Conservation (phyloP, 2,329 filamentous ascomycete species). For the Xylariomycetidae sp. region DNA sequence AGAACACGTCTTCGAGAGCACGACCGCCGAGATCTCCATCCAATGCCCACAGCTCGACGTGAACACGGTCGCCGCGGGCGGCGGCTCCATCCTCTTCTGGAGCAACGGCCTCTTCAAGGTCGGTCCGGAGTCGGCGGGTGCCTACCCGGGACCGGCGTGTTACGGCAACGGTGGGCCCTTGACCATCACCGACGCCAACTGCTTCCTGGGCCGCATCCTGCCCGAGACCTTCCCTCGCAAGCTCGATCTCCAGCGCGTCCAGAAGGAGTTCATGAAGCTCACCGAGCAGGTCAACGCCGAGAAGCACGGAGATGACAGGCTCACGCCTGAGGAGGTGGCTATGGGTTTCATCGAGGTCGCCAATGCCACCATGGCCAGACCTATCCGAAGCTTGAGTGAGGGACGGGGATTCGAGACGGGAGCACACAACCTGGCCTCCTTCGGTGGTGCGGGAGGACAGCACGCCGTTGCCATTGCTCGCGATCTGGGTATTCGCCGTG, state of each 20-base stretch:
- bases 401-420: slow-evolving; percentile 35
- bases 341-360: slow-evolving; percentile 70
- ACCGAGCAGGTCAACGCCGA: slow-evolving; percentile 36
- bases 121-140: slow-evolving; percentile 64
- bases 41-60: slow-evolving; percentile 72
- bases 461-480: slow-evolving; percentile 36
- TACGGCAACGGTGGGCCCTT: slow-evolving; percentile 67
- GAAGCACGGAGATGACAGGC: slow-evolving; percentile 20
- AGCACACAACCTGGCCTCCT: slow-evolving; percentile 26
- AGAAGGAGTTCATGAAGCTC: slow-evolving; percentile 33
- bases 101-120: slow-evolving; percentile 67
- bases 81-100: slow-evolving; percentile 64
- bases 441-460: slow-evolving; percentile 71
- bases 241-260: slow-evolving; percentile 34
- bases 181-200: slow-evolving; percentile 66
- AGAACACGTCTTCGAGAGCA: slow-evolving; percentile 60
- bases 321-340: slow-evolving; percentile 38
- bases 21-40: slow-evolving; percentile 72
- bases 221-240: slow-evolving; percentile 68
- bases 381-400: slow-evolving; percentile 57
- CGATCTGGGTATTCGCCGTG: slow-evolving; percentile 31
- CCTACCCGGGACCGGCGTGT: slow-evolving; percentile 67
- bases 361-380: slow-evolving; percentile 69
- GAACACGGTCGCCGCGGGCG: slow-evolving; percentile 72
- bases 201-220: slow-evolving; percentile 54